These are phyloP conservation scores for Tuber magnatum DNA, from an alignment of 495 filamentous ascomycete genomes.

Conservation along the genomic window DNA sequence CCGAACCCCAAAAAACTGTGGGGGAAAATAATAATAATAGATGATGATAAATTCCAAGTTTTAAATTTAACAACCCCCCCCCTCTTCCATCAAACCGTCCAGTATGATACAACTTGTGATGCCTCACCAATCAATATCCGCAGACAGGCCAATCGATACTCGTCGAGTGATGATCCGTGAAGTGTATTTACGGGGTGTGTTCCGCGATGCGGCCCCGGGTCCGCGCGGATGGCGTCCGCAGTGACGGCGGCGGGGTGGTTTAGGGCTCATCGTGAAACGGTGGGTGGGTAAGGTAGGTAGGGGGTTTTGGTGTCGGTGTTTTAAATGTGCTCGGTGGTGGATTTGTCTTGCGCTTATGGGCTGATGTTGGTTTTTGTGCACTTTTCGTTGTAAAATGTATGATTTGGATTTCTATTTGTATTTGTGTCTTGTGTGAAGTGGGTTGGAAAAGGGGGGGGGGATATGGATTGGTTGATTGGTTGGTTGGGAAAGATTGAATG, in stretches of 20 bases:
- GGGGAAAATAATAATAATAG: too few species aligned
- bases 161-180: not conserved
- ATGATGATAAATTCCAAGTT: too few species aligned
- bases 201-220: not conserved
- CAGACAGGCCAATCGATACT: too few species aligned
- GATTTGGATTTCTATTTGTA: not conserved
- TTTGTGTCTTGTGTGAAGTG: not conserved
- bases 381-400: not conserved
- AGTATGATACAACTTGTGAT: too few species aligned
- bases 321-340: not conserved
- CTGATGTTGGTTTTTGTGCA: not conserved
- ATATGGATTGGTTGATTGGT: not conserved
- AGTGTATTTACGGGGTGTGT: not conserved
- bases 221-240: not conserved
- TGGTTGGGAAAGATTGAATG: not conserved
- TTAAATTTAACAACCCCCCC: too few species aligned
- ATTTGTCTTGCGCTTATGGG: not conserved
- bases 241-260: too few species aligned
- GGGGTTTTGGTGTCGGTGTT: not conserved
- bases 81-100: too few species aligned
- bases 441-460: not conserved
- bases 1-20: too few species aligned
- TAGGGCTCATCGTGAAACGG: too few species aligned
- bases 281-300: too few species aligned
- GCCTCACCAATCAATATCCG: too few species aligned